Evolutionary conservation across 2,329 filamentous ascomycete genomes (phyloP).

Genomic region (Penicillium sp.): DNA sequence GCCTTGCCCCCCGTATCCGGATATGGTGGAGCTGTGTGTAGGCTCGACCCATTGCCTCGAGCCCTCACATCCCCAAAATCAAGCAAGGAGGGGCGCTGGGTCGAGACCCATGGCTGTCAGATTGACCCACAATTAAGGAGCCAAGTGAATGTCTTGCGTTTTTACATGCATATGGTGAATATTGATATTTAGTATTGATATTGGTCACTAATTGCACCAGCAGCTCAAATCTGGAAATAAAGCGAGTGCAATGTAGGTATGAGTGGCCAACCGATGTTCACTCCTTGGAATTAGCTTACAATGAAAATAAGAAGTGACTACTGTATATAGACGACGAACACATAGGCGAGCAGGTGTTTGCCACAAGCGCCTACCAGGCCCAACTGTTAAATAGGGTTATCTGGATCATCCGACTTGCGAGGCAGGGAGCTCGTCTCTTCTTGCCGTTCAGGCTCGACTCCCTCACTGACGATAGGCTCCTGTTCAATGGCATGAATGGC

Average conservation of each 20-base stretch:
- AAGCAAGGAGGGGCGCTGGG: constrained; percentile 18
- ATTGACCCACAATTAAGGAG: constrained; percentile 8
- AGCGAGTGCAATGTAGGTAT: neutral
- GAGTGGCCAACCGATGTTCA: neutral
- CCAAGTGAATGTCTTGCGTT: neutral
- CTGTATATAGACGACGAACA: no score
- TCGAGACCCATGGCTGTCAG: constrained; percentile 10
- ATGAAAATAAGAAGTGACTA: no score
- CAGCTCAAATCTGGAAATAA: no score
- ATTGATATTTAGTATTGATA: neutral
- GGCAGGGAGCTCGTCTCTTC: constrained; percentile 3
- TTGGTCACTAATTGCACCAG: no score
- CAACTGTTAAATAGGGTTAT: constrained; percentile 1
- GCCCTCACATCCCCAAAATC: constrained; percentile 13
- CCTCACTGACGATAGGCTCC: constrained; percentile 26
- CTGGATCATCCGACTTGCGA: constrained; percentile 13
- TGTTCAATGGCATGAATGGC: constrained; percentile 30
- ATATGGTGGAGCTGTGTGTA: constrained; percentile 19
- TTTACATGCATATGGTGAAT: constrained; percentile 7
- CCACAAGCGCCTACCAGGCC: no score
- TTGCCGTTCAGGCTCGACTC: constrained; percentile 16
- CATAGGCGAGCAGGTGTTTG: no score
- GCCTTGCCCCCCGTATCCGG: constrained; percentile 13
- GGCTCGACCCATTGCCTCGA: constrained; percentile 13
- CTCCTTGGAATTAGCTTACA: no score